Percentiles rank a stretch among this genome's conserved stretches.
phyloP scores from a whole-genome alignment of 2,329 filamentous ascomycete species.

The Pseudogymnoascus sp. region DNA sequence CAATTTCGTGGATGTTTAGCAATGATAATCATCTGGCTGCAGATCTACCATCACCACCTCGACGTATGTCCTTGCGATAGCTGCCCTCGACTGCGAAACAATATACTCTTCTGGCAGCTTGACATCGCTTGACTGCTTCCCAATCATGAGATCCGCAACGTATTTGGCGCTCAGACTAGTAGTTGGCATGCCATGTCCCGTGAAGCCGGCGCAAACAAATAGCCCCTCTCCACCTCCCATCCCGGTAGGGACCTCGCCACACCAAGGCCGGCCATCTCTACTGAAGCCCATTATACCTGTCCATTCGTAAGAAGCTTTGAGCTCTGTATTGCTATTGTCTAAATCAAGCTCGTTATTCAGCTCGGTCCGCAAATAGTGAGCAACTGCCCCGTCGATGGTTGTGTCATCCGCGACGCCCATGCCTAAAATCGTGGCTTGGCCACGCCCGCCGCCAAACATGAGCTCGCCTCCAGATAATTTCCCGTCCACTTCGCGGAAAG shows the following conservation, averaged over 20 bases:
- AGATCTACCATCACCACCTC: slow-evolving; percentile 23
- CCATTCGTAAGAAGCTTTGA: slow-evolving; percentile 50
- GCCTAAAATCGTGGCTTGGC: slow-evolving; percentile 44
- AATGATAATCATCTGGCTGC: slow-evolving; percentile 13
- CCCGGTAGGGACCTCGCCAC: slow-evolving; percentile 54
- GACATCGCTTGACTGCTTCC: slow-evolving; percentile 32
- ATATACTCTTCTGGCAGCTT: slow-evolving; percentile 38
- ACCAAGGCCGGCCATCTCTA: slow-evolving; percentile 61
- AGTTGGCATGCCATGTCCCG: slow-evolving; percentile 71
- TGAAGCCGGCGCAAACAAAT: slow-evolving; percentile 60
- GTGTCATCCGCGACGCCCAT: slow-evolving; percentile 55
- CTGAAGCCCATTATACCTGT: slow-evolving; percentile 75
- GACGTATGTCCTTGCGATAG: slow-evolving; percentile 19
- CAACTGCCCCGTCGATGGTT: slow-evolving; percentile 42
- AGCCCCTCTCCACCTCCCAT: slow-evolving; percentile 45
- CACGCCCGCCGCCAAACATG: slow-evolving; percentile 64
- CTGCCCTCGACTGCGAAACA: slow-evolving; percentile 19
- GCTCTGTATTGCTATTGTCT: slow-evolving; percentile 33
- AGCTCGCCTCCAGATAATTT: slow-evolving; percentile 43
- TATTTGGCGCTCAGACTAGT: slow-evolving; percentile 59
- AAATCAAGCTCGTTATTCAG: slow-evolving; percentile 23
- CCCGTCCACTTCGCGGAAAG: slow-evolving; percentile 30
- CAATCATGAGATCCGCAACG: slow-evolving; percentile 52
- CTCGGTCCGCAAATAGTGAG: slow-evolving; percentile 24
- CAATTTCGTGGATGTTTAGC: background rate